Base-by-base conservation (phyloP, 805 yeast species). In the Saccharomycopsis fibuligera region DNA sequence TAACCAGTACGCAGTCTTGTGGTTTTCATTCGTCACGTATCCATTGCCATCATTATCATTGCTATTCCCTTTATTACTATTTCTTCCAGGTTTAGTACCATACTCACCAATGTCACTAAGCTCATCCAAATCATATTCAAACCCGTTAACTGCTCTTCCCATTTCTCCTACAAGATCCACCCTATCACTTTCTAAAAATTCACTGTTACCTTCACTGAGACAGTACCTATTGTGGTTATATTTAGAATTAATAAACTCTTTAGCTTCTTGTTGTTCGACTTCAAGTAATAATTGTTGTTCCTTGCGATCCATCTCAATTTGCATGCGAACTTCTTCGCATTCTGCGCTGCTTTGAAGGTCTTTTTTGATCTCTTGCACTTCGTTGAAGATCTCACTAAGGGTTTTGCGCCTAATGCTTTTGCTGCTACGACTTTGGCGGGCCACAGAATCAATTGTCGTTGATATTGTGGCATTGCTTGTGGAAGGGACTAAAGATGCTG, bases 121-220 rank as follows among this genome's bases (percentile, higher is more conserved):
- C 17, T 45, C 39, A 19, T 41, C 30, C 27, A 51, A 40, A n/a
- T 45, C 42, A n/a, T 36, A 19, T 22, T 51, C 53, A 37, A 51
- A 49, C 25, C 49, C 55, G 29, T 51, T 51, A 4, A 24, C 45
- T 3, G 47, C 25, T 22, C 44, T 19, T 6, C 55, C 55, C 53
- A 48, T 51, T 23, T 51, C 49, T 21, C 55, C 55, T 2, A 41
- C 35, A 8, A 51, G 30, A 6, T 45, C 50, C 14, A 45, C 27
- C 24, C 55, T 33, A 35, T 48, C 52, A 4, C 30, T 31, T 12
- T 21, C 31, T 19, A 29, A 51, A 4, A 38, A 16, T 23, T 24
- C 30, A 9, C 46, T 36, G 35, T 49, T 35, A 12, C n/a, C n/a
- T 9, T 35, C 31, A n/a, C n/a, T n/a, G n/a, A n/a, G n/a, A n/a